A percentile compares a stretch with the other conserved stretches of the same genome.
These are phyloP conservation scores for Penicillium oxalicum DNA, from an alignment of 2,329 filamentous ascomycete genomes.

Conservation along the genomic window DNA sequence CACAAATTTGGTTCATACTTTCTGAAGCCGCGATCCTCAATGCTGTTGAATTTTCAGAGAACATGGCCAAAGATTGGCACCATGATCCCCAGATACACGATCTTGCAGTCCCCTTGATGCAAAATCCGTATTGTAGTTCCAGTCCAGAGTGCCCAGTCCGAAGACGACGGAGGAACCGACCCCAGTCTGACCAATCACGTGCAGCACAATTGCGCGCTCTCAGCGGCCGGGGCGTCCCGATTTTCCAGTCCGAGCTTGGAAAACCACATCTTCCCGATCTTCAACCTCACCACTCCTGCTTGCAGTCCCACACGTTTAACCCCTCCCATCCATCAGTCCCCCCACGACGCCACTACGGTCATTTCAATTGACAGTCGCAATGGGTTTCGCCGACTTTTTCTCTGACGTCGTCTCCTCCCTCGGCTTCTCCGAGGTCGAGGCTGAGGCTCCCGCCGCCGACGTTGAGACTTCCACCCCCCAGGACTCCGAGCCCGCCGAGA, in stretches of 20 bases:
- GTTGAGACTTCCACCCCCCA: conserved; percentile 45
- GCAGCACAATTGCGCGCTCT: conserved; percentile 32
- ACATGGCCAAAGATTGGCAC: no score
- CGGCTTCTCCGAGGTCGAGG: conserved; percentile 54
- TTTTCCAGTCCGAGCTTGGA: conserved; percentile 37
- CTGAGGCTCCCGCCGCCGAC: conserved; percentile 53
- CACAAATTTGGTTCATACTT: no score
- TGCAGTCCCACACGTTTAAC: conserved; percentile 13
- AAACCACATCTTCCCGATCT: conserved; percentile 33
- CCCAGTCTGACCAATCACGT: conserved; percentile 35
- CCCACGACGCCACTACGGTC: conserved; percentile 23
- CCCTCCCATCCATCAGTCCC: conserved; percentile 11
- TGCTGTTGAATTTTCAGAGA: no score
- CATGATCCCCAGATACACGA: no score
- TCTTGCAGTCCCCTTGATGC: no score
- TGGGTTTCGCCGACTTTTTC: conserved; percentile 62
- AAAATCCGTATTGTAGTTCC: neutral
- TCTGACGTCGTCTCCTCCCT: conserved; percentile 60
- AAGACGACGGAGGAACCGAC: no score
- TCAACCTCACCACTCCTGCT: conserved; percentile 28
- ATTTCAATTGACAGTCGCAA: conserved; percentile 39
- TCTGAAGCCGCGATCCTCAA: no score
- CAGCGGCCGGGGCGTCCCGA: conserved; percentile 37
- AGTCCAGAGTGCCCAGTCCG: no score
- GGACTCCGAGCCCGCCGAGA: conserved; percentile 37